These are phyloP conservation scores for Dalbergia cochinchinensis DNA, from an alignment of 306 rosid species.

Conservation along the genomic window DNA sequence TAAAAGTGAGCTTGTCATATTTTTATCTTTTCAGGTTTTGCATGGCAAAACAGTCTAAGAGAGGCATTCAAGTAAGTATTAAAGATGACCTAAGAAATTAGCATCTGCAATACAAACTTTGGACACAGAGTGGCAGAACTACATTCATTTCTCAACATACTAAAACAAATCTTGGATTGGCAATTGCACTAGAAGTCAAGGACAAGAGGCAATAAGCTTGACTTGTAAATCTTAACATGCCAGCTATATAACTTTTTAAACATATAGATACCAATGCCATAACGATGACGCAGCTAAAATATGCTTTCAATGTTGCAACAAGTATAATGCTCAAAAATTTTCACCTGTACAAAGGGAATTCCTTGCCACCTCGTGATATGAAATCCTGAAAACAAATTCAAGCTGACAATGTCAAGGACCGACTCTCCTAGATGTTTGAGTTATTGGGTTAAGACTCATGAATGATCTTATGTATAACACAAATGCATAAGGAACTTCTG, in stretches of 20 bases:
- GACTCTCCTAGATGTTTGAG: neutral
- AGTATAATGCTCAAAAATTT: constrained; percentile 13
- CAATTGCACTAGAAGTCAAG: neutral
- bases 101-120: no score
- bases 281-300: neutral
- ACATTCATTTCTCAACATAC: neutral
- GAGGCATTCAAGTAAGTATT: constrained; percentile 24
- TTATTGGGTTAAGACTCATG: neutral
- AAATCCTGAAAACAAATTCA: constrained; percentile 74
- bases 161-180: neutral
- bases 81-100: neutral
- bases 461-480: neutral
- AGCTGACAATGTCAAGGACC: constrained; percentile 15
- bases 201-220: neutral
- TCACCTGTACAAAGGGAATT: constrained; percentile 88
- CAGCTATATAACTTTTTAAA: constrained; percentile 11
- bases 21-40: constrained; percentile 26
- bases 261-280: neutral
- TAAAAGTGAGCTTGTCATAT: constrained; percentile 16
- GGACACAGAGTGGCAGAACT: no score
- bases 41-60: constrained; percentile 18
- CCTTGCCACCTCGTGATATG: constrained; percentile 83
- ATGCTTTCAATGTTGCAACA: constrained; percentile 3
- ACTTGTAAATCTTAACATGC: constrained; percentile 20
- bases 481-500: neutral